Evolutionary conservation across 1,139 yeast species (phyloP), one percentile per base, ranked within the genome.

Genomic region (Debaryomyces fabryi): DNA sequence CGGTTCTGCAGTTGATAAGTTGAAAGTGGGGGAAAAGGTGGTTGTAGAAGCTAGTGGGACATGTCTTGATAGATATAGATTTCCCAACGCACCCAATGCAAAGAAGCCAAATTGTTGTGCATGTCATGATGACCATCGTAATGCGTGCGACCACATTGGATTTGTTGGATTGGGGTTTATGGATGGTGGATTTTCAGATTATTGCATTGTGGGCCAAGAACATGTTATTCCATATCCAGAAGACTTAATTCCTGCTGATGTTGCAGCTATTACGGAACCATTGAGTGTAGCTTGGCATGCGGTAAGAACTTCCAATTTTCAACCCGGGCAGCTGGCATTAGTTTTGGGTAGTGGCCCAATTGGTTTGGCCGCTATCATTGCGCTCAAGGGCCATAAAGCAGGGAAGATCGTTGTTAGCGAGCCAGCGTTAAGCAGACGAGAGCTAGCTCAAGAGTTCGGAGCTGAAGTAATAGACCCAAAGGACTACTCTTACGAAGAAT

Each of bases 341-440:
- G 78, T 83, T 39, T 62, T 82, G 3, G 86, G 87, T 33, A 81
- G 83, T 44, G 88, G 88, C 5, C 86, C 87, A 25, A 82, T 83
- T 58, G 88, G 88, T 1, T 63, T 82, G 37, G 80, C 83, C 21
- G 74, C 83, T 1, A 68, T 82, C 29, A 64, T 82, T 44, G 85
- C 85, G 1, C 67, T 83, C 41, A 76, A 80, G 52, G 87, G 85
- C 8, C 77, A 77, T 52, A 74, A 79, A 24, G 84, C 83, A 2
- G 66, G 73, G 2, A 72, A 67, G 38, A 81, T 83, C 42, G 80
- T 82, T 8, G 80, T 81, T 25, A 78, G 85, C 39, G 88, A 83
- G 61, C 88, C 88, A 1, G 85, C 86, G 0, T 53, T 58, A 23
- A 72, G 74, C 12, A 72, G 88, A 65, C 72, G 87, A 58, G 67